Percentiles rank a stretch among this genome's conserved stretches.
phyloP scores from a whole-genome alignment of 2,329 filamentous ascomycete species.

The Trichophyton equinum region DNA sequence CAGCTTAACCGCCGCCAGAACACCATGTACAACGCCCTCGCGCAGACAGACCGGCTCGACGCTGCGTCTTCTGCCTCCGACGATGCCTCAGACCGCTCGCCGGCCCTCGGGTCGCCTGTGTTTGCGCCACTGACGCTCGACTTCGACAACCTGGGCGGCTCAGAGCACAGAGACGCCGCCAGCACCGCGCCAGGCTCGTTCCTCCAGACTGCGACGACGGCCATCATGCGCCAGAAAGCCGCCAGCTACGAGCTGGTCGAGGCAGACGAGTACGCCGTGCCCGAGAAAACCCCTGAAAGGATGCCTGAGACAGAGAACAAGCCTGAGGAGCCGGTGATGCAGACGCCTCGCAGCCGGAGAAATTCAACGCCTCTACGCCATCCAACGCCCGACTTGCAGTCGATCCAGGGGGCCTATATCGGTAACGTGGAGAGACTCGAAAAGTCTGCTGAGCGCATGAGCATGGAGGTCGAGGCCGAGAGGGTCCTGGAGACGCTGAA shows the following conservation, averaged over 20 bases:
- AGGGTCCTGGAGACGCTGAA: neutral
- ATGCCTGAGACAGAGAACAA: neutral
- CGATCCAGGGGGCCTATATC: constrained; percentile 38
- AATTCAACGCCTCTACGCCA: constrained; percentile 34
- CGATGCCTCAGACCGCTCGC: constrained; percentile 23
- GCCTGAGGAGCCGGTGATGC: constrained; percentile 23
- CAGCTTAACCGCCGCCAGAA: neutral
- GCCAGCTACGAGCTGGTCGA: constrained; percentile 35
- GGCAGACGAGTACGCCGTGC: constrained; percentile 30
- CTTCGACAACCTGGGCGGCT: constrained; percentile 22
- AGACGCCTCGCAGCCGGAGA: constrained; percentile 28
- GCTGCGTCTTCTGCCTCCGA: constrained; percentile 25
- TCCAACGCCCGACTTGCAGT: constrained; percentile 39
- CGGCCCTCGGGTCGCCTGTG: constrained; percentile 14
- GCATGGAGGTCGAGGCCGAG: constrained; percentile 34
- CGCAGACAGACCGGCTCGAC: constrained; percentile 29
- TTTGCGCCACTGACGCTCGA: constrained; percentile 24
- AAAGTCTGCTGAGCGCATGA: constrained; percentile 37
- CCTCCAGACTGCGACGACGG: constrained; percentile 7
- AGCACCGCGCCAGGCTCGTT: constrained; percentile 15
- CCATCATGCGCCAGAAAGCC: constrained; percentile 9
- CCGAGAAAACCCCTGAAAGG: neutral
- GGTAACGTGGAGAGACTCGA: constrained; percentile 40
- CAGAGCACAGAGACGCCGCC: constrained; percentile 14
- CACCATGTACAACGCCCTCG: constrained; percentile 35